A percentile compares a stretch with the other conserved stretches of the same genome.
Conservation (phyloP, 139 green algal genomes). For the Dunaliella primolecta region DNA sequence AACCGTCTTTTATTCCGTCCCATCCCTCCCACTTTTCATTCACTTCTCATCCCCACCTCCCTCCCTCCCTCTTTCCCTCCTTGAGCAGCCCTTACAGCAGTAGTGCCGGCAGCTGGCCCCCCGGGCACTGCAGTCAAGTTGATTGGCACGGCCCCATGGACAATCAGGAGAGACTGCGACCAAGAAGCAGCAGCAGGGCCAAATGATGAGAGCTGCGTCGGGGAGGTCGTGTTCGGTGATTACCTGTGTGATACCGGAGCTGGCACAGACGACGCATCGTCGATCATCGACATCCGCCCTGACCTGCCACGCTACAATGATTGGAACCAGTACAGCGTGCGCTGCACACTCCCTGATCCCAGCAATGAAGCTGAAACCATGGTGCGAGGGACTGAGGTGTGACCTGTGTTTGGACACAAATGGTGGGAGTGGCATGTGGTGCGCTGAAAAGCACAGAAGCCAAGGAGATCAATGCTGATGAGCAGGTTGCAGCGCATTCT, state of each 20-base stretch:
- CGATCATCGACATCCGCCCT: not conserved
- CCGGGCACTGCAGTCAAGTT: not conserved
- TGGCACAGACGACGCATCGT: not conserved
- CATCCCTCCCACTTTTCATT: not conserved
- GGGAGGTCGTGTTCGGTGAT: slow-evolving; percentile 17
- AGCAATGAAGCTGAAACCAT: not conserved
- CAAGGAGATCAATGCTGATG: not conserved
- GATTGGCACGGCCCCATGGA: not conserved
- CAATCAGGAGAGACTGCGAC: not conserved
- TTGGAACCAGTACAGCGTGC: not conserved
- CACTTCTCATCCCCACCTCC: not conserved
- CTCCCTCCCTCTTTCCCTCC: too few species aligned
- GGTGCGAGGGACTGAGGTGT: not conserved
- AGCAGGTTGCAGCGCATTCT: too few species aligned
- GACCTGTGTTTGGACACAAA: not conserved
- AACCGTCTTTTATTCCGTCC: not conserved
- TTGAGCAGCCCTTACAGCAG: slow-evolving; percentile 12
- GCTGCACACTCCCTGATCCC: slow-evolving; percentile 1
- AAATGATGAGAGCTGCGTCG: slow-evolving; percentile 1
- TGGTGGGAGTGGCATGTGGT: not conserved
- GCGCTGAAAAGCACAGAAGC: not conserved
- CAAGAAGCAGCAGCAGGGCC: not conserved
- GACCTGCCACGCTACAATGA: not conserved
- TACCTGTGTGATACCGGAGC: slow-evolving; percentile 10
- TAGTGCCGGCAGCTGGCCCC: slow-evolving; percentile 11